These are phyloP conservation scores for Cladochytrium replicatum DNA, from an alignment of 192 early-diverging fungal genomes.

Conservation along the genomic window DNA sequence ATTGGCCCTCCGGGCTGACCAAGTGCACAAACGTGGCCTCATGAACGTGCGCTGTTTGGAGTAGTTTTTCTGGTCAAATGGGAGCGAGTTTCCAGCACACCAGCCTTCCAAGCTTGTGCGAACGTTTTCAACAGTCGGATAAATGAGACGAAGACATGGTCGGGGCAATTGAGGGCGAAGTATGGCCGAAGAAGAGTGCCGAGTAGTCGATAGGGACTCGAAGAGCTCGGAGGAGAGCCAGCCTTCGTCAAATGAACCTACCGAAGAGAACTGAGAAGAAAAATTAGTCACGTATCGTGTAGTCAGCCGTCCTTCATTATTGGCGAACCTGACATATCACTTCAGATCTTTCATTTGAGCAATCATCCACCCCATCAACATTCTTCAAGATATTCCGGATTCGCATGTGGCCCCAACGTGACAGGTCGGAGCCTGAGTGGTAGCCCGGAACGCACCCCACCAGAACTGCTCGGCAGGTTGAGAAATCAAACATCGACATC, in stretches of 20 bases:
- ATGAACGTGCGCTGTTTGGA: constrained; percentile 42
- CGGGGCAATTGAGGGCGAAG: too few relatives aligned
- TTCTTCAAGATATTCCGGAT: constrained; percentile 29
- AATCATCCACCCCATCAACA: constrained; percentile 17
- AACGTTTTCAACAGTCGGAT: constrained; percentile 53
- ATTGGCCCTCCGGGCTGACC: constrained; percentile 37
- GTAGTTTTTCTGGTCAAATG: constrained; percentile 39
- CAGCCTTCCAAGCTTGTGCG: constrained; percentile 52
- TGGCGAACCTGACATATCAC: too few relatives aligned
- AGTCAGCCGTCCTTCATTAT: too few relatives aligned
- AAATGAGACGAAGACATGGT: constrained; percentile 34
- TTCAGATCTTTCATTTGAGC: neutral
- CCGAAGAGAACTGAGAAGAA: too few relatives aligned
- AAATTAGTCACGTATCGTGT: too few relatives aligned
- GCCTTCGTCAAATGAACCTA: too few relatives aligned
- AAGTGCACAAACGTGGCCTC: constrained; percentile 34
- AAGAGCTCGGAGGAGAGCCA: too few relatives aligned
- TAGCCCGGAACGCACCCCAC: constrained; percentile 52
- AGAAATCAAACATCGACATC: constrained; percentile 43
- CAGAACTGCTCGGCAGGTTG: constrained; percentile 31
- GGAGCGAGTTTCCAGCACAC: constrained; percentile 28
- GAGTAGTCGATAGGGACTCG: too few relatives aligned
- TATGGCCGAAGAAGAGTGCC: too few relatives aligned
- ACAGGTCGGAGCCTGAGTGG: constrained; percentile 23
- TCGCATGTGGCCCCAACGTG: constrained; percentile 47